Percentiles rank a stretch among this genome's conserved stretches.
Evolutionary conservation across 257 asterid genomes (phyloP).

Genomic region (Plantago ovata): DNA sequence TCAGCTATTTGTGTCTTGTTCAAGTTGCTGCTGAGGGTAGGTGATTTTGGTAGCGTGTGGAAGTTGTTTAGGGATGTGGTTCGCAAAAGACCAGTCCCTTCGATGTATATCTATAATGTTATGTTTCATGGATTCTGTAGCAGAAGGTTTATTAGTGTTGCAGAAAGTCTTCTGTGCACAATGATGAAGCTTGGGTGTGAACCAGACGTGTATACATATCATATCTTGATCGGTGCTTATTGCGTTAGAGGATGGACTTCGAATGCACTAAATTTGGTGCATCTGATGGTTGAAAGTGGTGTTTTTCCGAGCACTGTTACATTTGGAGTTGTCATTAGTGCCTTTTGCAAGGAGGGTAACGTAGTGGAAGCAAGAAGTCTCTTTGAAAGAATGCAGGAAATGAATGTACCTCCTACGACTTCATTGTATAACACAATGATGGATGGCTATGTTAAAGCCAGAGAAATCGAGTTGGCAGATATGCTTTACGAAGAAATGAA

Average conservation of each 20-base stretch:
- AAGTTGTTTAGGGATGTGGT: conserved; percentile 69
- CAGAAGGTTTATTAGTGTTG: conserved; percentile 49
- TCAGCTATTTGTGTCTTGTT: conserved; percentile 65
- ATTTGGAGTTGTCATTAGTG: conserved; percentile 53
- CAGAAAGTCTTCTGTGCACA: conserved; percentile 65
- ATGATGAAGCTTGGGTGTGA: conserved; percentile 73
- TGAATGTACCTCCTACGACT: conserved; percentile 56
- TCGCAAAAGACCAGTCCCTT: conserved; percentile 62
- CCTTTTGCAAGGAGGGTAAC: conserved; percentile 85
- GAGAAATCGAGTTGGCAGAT: conserved; percentile 57
- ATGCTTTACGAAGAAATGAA: conserved; percentile 74
- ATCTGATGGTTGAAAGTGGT: conserved; percentile 65
- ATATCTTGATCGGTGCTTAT: conserved; percentile 74
- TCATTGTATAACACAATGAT: conserved; percentile 60
- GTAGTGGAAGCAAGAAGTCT: conserved; percentile 61
- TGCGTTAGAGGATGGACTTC: conserved; percentile 69
- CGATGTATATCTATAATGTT: conserved; percentile 47
- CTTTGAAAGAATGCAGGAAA: conserved; percentile 53
- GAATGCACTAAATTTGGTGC: conserved; percentile 53
- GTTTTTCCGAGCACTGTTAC: conserved; percentile 62
- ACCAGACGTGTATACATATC: conserved; percentile 60
- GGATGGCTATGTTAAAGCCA: conserved; percentile 86
- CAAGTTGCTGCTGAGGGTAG: conserved; percentile 57
- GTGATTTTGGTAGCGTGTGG: conserved; percentile 78
- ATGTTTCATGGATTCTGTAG: conserved; percentile 83